Base-by-base conservation (phyloP, 164 flowering plant genomes). In the Echeveria elegans region DNA sequence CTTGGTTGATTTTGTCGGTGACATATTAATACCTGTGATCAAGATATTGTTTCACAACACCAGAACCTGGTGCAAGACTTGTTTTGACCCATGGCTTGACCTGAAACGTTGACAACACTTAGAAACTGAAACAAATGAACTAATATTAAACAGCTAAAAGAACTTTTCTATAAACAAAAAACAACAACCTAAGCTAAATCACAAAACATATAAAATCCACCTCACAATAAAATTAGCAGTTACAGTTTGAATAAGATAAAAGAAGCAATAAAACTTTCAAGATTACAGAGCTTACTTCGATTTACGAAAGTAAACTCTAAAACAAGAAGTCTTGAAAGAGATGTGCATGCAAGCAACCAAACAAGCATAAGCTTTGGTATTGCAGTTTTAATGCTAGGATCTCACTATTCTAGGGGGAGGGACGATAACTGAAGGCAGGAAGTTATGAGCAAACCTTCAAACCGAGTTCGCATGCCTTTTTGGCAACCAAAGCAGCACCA, bases 11-110 rank as follows among this genome's bases (percentile, higher is more conserved):
- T 7, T 7, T 15, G 23, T 12, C 29, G 4, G 29, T 43, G 40
- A 6, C 40, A 59, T 28, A 43, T 16, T 43, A 58, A 43, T 80
- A 92, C 98, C 98, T 90, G 68, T 83, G 70, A 15, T 73, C 81
- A 68, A 92, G 73, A 76, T 92, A 92, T 77, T 90, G 89, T 18
- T 88, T 92, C 41, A 92, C 98, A 73, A 90, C 98, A 68, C 98
- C 96, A 36, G 96, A 92, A 38, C 98, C 98, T 58, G 98, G 98
- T 32, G 96, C 98, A 74, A 92, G 98, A 75, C 96, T 89, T 67
- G 96, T 90, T 78, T 92, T 92, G n/a, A 92, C 70, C 97, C 97
- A 92, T 72, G 97, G 96, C 73, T 89, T 92, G 65, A 92, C 97
- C 97, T 92, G 83, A 66, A 18, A 68, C 32, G 28, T 16, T 14